Percentiles rank a stretch among this genome's conserved stretches.
These are phyloP conservation scores for Calonectria ilicicola DNA, from an alignment of 2,329 filamentous ascomycete species.

Conservation along the genomic window DNA sequence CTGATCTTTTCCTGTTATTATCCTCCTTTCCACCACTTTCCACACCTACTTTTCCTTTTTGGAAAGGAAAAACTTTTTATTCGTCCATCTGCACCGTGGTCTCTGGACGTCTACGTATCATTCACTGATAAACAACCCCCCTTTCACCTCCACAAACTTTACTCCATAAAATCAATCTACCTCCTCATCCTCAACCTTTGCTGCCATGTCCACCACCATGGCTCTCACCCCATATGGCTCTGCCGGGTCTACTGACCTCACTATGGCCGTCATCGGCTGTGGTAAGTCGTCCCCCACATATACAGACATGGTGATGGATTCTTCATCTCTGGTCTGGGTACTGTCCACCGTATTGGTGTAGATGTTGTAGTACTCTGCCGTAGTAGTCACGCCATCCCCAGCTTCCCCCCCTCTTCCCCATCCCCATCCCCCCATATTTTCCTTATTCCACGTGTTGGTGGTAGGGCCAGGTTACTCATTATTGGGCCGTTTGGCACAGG, in stretches of 20 bases:
- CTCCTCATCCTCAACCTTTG: slow-evolving; percentile 9
- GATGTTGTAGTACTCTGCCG: slow-evolving; percentile 22
- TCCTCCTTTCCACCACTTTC: background rate
- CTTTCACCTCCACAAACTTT: slow-evolving; percentile 13
- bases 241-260: slow-evolving; percentile 62
- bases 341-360: slow-evolving; percentile 25
- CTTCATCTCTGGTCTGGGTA: slow-evolving; percentile 10
- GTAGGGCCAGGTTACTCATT: slow-evolving; percentile 25
- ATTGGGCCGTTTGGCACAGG: slow-evolving; percentile 58
- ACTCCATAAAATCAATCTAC: slow-evolving; percentile 17
- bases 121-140: slow-evolving; percentile 18
- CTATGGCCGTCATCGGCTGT: slow-evolving; percentile 84
- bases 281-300: slow-evolving; percentile 64
- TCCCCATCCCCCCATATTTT: background rate
- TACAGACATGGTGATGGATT: slow-evolving; percentile 15
- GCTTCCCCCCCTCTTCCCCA: background rate
- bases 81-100: slow-evolving; percentile 12
- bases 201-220: slow-evolving; percentile 42
- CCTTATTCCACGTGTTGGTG: background rate
- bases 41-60: background rate
- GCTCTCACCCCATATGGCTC: slow-evolving; percentile 51
- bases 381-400: slow-evolving; percentile 4
- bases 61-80: background rate
- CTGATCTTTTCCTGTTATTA: slow-evolving; percentile 14
- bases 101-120: background rate